phyloP scores from a whole-genome alignment of 805 yeast species.

The Metschnikowia lachancei region DNA sequence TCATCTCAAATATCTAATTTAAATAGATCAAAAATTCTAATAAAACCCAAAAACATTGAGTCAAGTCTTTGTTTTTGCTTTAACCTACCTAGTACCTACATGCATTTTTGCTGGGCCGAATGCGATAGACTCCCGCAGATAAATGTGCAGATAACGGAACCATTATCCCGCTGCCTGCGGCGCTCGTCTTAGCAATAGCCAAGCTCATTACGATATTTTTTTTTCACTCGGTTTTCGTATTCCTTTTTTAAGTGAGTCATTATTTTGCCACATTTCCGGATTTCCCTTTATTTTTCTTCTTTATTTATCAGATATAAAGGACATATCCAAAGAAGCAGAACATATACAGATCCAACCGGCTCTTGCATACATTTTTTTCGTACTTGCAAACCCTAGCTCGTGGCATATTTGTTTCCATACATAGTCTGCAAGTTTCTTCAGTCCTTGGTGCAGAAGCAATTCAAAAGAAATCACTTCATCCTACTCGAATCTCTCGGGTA shows the following conservation, averaged over 20 bases:
- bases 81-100: no score
- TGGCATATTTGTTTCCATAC: background rate
- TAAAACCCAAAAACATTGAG: no score
- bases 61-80: no score
- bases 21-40: no score
- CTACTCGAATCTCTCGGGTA: no score
- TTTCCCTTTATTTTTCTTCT: background rate
- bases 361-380: background rate
- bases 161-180: background rate
- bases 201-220: background rate
- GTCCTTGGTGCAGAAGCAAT: no score
- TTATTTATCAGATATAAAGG: no score
- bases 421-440: background rate
- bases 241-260: background rate
- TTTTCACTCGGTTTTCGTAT: background rate
- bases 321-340: no score
- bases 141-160: background rate
- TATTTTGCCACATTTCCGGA: background rate
- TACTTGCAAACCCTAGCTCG: background rate
- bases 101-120: background rate
- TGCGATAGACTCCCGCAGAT: background rate
- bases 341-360: background rate
- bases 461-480: no score
- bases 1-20: no score
- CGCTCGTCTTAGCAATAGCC: background rate